Evolutionary conservation across 2,329 filamentous ascomycete genomes (phyloP), one percentile per base, ranked within the genome.

Genomic region (Dothiorella sarmentorum): DNA sequence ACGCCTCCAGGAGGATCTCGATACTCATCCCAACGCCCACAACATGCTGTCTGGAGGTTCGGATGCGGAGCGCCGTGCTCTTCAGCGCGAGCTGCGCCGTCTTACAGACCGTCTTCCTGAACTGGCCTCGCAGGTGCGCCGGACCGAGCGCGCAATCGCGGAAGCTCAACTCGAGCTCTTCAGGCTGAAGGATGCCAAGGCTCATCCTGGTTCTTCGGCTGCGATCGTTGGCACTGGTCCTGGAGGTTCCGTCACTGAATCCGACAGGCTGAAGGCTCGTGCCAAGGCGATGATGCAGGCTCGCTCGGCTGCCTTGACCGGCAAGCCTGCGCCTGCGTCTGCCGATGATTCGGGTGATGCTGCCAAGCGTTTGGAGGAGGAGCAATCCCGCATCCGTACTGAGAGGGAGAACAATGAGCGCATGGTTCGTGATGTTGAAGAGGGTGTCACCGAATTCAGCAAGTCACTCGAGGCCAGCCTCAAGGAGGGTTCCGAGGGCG

Each of bases 251-350:
- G 85, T 99, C 40, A 99, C 94, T 0, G 94, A 99, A 74, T 89
- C 91, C 3, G 94, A 99, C 75, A 86, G 93, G 56, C 84, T 97
- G 64, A 97, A 97, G 78, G 94, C 94, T 33, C 86, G 92, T 65
- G 93, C 94, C 29, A 96, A 92, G 76, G 93, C 93, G 37, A 96
- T 97, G 86, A 99, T 99, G 94, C 93, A 97, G 76, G 92, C 96
- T 68, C 88, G 94, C 61, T 92, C 94, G 65, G 94, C 94, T 58
- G 93, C 94, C 17, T 78, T 99, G 63, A 91, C 91, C 20, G 94
- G 94, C 59, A 91, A 88, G 73, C 91, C 92, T 69, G 78, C 87
- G 42, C 80, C 86, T 45, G 85, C 90, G 35, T 73, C 79, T 2
- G 78, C 77, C 44, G 83, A 87, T 61, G 90, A 95, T 63, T 88